Evolutionary conservation across 768 basidiomycete species (phyloP).

Genomic region (Gymnopilus junonius): DNA sequence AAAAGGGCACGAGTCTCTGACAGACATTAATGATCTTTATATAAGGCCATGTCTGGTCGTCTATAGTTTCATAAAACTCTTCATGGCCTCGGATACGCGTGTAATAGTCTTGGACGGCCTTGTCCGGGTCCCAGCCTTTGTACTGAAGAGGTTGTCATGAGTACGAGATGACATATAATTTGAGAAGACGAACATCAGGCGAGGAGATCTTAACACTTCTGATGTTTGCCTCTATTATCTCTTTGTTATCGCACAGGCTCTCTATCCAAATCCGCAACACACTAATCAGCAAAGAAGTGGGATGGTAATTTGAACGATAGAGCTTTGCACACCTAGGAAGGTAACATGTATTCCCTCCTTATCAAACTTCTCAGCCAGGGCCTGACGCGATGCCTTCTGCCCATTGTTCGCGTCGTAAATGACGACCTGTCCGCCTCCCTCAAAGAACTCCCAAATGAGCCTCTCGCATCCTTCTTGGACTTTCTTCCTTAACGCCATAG

Average conservation of each 20-base stretch:
- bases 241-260: conserved; percentile 87
- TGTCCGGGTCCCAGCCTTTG: conserved; percentile 89
- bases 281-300: neutral
- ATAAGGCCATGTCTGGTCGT: conserved; percentile 89
- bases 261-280: conserved; percentile 50
- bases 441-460: conserved; percentile 88
- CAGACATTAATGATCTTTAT: conserved; percentile 92
- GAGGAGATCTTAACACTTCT: conserved; percentile 98
- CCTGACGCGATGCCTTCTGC: conserved; percentile 63
- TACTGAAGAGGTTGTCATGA: conserved; percentile 57
- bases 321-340: conserved; percentile 71
- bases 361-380: conserved; percentile 84
- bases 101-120: conserved; percentile 92
- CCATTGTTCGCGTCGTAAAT: conserved; percentile 99
- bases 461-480: conserved; percentile 87
- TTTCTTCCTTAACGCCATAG: conserved; percentile 72
- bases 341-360: conserved; percentile 89
- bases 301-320: neutral
- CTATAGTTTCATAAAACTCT: conserved; percentile 86
- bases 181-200: conserved; percentile 78
- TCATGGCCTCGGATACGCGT: conserved; percentile 87
- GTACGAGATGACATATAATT: neutral
- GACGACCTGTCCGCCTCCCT: conserved; percentile 88
- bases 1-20: conserved; percentile 1
- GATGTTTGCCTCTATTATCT: conserved; percentile 94